Evolutionary conservation across 768 basidiomycete genomes (phyloP).

Genomic region (Coprinellus aureogranulatus): DNA sequence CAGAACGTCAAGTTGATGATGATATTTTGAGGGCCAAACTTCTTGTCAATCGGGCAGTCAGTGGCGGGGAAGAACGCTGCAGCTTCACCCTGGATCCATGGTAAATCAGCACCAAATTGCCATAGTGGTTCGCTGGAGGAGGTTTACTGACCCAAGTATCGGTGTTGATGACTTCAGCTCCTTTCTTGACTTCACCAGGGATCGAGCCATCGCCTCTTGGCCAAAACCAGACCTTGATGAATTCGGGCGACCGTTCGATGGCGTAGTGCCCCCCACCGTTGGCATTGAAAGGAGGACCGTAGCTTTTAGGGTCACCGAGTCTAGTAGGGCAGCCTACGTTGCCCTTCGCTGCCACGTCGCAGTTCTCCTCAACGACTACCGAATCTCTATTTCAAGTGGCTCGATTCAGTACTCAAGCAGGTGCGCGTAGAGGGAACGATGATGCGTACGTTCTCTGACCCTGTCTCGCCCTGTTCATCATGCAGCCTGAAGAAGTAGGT

Average conservation of each 20-base stretch:
- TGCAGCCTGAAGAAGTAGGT: too few species aligned
- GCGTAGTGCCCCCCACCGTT: conserved; percentile 57
- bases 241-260: conserved; percentile 17
- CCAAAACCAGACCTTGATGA: conserved; percentile 76
- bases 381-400: too few species aligned
- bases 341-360: conserved; percentile 19
- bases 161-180: conserved; percentile 41
- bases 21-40: conserved; percentile 58
- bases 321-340: conserved; percentile 29
- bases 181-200: too few species aligned
- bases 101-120: too few species aligned
- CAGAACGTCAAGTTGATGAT: conserved; percentile 58
- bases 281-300: conserved; percentile 55
- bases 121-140: background rate
- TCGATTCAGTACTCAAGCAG: too few species aligned
- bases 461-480: too few species aligned
- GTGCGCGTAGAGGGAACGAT: too few species aligned
- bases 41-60: conserved; percentile 53
- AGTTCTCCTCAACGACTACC: conserved; percentile 23
- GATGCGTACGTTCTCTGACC: too few species aligned
- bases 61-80: conserved; percentile 58
- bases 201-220: too few species aligned
- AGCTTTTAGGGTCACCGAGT: conserved; percentile 39
- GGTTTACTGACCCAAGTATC: conserved; percentile 49
- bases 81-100: conserved; percentile 41